Evolutionary conservation across 805 yeast species (phyloP), one percentile per base, ranked within the genome.

Genomic region (Pichia rugopelliculosa): DNA sequence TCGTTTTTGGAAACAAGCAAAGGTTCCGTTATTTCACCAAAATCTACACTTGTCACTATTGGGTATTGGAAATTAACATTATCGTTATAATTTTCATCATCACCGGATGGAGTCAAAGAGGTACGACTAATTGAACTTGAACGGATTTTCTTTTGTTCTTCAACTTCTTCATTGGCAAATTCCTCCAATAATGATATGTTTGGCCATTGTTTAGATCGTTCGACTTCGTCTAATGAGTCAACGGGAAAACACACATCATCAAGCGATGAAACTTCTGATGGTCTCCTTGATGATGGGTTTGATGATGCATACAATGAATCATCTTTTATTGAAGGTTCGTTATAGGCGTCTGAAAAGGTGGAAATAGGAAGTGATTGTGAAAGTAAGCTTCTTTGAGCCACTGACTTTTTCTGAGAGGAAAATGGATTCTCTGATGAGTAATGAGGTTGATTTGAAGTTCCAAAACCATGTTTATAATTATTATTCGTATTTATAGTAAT

Each of bases 191-290:
- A 78, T 27, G 70, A 59, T 17, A 87, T 69, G 59, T 93, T 97
- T 0, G 98, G 99, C 98, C 98, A 91, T 52, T 67, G 70, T 23
- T 58, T 57, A 17, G 39, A 36, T n/a, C 38, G 41, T 4, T 48
- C 41, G 5, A 39, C 25, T 34, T 63, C 70, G 41, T 61, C 62
- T 8, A 60, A 44, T 41, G 76, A 78, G 53, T 83, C 89, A 36
- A 89, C 72, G 0, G 96, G 96, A 63, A 88, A 80, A 59, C 96
- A 91, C 23, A 91, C 99, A 65, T 91, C 99, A 60, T 84, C 90
- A 49, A 91, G 67, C 1, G 96, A 86, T 0, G 95, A 82, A 36
- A 79, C 77, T 46, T 77, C 79, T 34, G 82, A 73, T 36, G 78
- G 69, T 50, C 84, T 71, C 42, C 84, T 75, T 21, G 82, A 74